Evolutionary conservation across 306 rosid species (phyloP).

Genomic region (Acacia melanoxylon): DNA sequence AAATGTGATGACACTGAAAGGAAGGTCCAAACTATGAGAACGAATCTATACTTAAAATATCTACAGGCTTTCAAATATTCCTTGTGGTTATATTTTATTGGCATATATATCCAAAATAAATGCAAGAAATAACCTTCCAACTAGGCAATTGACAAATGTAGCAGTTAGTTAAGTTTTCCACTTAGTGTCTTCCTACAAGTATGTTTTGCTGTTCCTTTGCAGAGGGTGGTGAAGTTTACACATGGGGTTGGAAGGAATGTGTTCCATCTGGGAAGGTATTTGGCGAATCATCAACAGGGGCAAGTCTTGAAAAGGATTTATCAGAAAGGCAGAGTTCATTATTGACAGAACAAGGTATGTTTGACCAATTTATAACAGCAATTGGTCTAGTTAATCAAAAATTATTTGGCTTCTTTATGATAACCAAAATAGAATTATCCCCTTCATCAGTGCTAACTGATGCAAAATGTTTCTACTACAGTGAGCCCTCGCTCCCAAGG

Average conservation of each 20-base stretch:
- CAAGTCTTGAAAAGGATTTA: constrained; percentile 49
- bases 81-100: background rate
- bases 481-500: constrained; percentile 67
- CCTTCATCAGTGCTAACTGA: constrained; percentile 16
- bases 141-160: background rate
- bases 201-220: constrained; percentile 28
- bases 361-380: constrained; percentile 2
- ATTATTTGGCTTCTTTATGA: constrained; percentile 26
- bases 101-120: background rate
- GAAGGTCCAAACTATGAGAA: background rate
- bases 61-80: background rate
- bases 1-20: constrained; percentile 3
- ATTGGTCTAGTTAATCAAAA: constrained; percentile 3
- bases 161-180: background rate
- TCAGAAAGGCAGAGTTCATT: constrained; percentile 54
- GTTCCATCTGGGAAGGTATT: constrained; percentile 80
- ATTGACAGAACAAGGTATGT: constrained; percentile 62
- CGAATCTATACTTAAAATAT: background rate
- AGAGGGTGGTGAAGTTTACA: constrained; percentile 70
- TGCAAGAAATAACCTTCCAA: background rate
- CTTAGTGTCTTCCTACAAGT: background rate
- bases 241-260: constrained; percentile 97
- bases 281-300: constrained; percentile 46
- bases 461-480: constrained; percentile 37
- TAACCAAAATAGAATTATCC: constrained; percentile 2